phyloP scores from a whole-genome alignment of 78 protist species.

The Dictyostelium capitatum region DNA sequence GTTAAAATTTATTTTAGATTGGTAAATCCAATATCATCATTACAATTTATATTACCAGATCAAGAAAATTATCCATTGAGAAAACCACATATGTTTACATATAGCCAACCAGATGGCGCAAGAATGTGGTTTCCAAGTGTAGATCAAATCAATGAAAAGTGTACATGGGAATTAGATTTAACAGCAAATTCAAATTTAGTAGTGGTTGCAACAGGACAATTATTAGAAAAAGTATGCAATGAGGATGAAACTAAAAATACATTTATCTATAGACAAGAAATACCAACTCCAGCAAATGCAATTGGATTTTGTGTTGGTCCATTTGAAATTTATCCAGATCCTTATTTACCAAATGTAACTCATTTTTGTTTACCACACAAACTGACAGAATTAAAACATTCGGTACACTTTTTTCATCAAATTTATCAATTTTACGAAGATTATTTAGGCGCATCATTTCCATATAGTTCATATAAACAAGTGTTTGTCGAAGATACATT shows the following conservation, averaged over 20 bases:
- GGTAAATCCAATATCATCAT: constrained; percentile 11
- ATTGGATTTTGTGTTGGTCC: constrained; percentile 73
- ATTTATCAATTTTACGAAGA: constrained; percentile 69
- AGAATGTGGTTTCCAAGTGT: constrained; percentile 82
- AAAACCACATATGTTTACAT: constrained; percentile 57
- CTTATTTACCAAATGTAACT: constrained; percentile 40
- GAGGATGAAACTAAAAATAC: constrained; percentile 68
- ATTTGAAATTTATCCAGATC: constrained; percentile 78
- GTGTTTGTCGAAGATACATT: constrained; percentile 76
- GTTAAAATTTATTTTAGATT: constrained; percentile 32
- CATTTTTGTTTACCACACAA: constrained; percentile 84
- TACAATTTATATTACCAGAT: constrained; percentile 66
- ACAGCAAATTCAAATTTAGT: constrained; percentile 60
- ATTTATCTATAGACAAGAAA: constrained; percentile 57
- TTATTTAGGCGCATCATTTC: constrained; percentile 71
- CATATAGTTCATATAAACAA: constrained; percentile 68
- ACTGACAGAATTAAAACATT: constrained; percentile 63
- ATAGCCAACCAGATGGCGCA: constrained; percentile 54
- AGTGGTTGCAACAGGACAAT: constrained; percentile 53
- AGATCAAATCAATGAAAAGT: constrained; percentile 61
- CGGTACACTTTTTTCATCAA: constrained; percentile 63
- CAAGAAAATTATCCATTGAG: constrained; percentile 22
- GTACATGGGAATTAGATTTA: constrained; percentile 79
- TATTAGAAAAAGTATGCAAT: constrained; percentile 63
- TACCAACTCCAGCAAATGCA: constrained; percentile 45